Evolutionary conservation across 1,284 basidiomycete genomes (phyloP).

Genomic region (Trametes sp.): DNA sequence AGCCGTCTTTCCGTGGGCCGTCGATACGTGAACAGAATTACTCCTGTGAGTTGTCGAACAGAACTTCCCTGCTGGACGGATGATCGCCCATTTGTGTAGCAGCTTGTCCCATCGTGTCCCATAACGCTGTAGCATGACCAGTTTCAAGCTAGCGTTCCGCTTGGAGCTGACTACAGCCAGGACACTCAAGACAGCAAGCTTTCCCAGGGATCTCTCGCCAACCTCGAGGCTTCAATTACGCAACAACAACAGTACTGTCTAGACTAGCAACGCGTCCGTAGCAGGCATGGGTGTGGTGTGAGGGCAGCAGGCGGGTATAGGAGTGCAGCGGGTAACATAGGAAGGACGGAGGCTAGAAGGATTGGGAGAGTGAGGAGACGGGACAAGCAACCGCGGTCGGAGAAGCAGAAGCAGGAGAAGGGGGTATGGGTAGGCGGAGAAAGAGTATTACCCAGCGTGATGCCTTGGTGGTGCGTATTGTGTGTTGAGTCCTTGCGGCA

Average conservation of each 20-base stretch:
- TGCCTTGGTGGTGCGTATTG: slow-evolving; percentile 18
- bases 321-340: slow-evolving; percentile 38
- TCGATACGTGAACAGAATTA: too few relatives aligned
- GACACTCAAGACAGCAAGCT: too few relatives aligned
- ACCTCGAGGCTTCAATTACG: slow-evolving; percentile 29
- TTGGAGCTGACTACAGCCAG: too few relatives aligned
- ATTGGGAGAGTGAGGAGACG: background rate
- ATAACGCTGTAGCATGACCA: too few relatives aligned
- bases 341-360: slow-evolving; percentile 17
- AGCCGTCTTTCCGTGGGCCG: too few relatives aligned
- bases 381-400: slow-evolving; percentile 19
- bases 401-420: slow-evolving; percentile 14
- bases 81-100: too few relatives aligned
- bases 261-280: slow-evolving; percentile 33
- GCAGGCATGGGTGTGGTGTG: slow-evolving; percentile 26
- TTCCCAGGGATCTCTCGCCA: too few relatives aligned
- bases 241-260: slow-evolving; percentile 33
- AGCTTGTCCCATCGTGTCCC: too few relatives aligned
- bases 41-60: too few relatives aligned
- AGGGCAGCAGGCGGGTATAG: slow-evolving; percentile 34
- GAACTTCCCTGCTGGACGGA: too few relatives aligned
- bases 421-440: slow-evolving; percentile 16
- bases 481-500: slow-evolving; percentile 22
- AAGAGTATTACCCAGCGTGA: slow-evolving; percentile 21
- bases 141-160: too few relatives aligned